Evolutionary conservation across 106 monocot species (phyloP), one percentile per base, ranked within the genome.

Genomic region (Dioscorea dumetorum): DNA sequence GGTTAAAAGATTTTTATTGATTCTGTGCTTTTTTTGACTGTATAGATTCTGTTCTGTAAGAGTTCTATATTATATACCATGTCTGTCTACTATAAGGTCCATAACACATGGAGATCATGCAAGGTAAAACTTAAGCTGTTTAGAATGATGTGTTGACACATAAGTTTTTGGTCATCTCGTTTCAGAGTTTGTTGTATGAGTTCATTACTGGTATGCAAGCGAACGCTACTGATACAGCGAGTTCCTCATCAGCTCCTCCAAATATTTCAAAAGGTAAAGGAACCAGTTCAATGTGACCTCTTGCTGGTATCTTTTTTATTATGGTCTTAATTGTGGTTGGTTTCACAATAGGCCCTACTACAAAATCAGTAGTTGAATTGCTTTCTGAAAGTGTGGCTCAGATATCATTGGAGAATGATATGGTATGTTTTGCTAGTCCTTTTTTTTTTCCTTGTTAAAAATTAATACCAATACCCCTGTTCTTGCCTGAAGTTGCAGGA

Each of bases 351-450:
- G 85, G 78, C 61, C 67, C 81, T 67, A 51, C 50, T 54, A 68
- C 86, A 66, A 92, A 91, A 84, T 92, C 97, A 18, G 89, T 97
- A 48, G 84, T 87, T 61, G 86, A 97, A 73, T 73, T 97, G 70
- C 81, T 97, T 58, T 74, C 97, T 33, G 86, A 92, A 74, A 84
- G 78, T 65, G 73, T 82, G 21, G 63, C 78, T 61, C 68, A 74
- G 7, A 76, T 81, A 14, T 83, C 81, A 12, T 35, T 78, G 62
- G 81, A 79, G 62, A 67, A 83, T 71, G 89, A 82, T 48, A 61
- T 85, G 66, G 85, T 92, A 71, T 68, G 85, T 71, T 61, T 41
- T 4, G 11, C 56, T 60, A 50, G 8, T 69, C 13, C 17, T 15
- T 17, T 7, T 41, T 7, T 41, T 63, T 74, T 32, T 23, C 17